Evolutionary conservation across 768 basidiomycete genomes (phyloP).

Genomic region (Amanita muscaria): DNA sequence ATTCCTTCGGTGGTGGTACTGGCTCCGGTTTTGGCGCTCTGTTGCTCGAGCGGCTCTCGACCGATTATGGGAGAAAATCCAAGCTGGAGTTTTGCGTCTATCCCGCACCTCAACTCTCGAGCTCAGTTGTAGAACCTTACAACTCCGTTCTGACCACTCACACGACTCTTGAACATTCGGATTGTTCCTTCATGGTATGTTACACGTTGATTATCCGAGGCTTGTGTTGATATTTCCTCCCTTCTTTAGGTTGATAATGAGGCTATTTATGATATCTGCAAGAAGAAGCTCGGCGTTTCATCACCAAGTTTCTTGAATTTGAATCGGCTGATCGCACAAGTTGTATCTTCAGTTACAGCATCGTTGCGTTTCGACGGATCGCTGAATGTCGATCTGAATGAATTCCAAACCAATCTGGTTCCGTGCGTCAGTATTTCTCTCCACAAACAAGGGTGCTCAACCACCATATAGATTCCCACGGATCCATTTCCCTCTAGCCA

Average conservation of each 20-base stretch:
- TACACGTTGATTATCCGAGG: background rate
- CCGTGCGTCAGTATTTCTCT: conserved; percentile 50
- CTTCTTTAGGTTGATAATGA: conserved; percentile 66
- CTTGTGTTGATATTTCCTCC: background rate
- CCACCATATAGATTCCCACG: conserved; percentile 69
- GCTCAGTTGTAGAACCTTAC: conserved; percentile 97
- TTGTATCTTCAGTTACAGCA: conserved; percentile 95
- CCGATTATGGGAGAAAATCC: conserved; percentile 98
- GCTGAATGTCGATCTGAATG: conserved; percentile 93
- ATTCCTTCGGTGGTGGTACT: conserved; percentile 98
- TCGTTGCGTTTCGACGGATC: conserved; percentile 97
- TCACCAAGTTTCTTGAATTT: conserved; percentile 90
- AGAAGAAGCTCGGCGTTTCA: conserved; percentile 79
- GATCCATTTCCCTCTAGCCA: conserved; percentile 97
- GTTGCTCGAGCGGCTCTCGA: conserved; percentile 89
- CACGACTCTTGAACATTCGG: conserved; percentile 96
- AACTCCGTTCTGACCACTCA: conserved; percentile 96
- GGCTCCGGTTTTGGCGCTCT: conserved; percentile 98
- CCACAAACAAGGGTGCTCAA: conserved; percentile 6
- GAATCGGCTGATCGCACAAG: conserved; percentile 97
- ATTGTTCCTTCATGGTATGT: conserved; percentile 96
- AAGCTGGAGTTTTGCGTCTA: conserved; percentile 98
- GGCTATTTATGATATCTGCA: conserved; percentile 99
- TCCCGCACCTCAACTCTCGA: conserved; percentile 87
- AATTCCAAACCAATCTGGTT: conserved; percentile 98